These are phyloP conservation scores for Rhytidhysteron rufulum DNA, from an alignment of 2,329 filamentous ascomycete species.

Conservation along the genomic window DNA sequence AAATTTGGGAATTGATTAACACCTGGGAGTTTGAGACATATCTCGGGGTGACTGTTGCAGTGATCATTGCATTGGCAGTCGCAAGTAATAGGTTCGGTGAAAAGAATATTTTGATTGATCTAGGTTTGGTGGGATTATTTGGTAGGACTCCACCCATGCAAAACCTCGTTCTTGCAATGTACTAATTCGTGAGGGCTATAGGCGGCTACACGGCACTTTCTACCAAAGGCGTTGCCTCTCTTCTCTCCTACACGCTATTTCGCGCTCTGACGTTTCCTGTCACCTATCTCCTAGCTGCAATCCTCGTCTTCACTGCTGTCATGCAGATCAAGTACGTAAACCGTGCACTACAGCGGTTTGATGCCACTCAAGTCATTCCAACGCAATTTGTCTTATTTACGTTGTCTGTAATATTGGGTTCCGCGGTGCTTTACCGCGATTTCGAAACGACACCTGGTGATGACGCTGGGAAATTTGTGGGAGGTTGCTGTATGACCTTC, in stretches of 20 bases:
- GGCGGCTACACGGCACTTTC: slow-evolving; percentile 95
- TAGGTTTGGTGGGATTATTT: slow-evolving; percentile 89
- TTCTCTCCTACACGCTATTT: slow-evolving; percentile 87
- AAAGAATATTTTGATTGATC: slow-evolving; percentile 82
- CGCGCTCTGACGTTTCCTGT: slow-evolving; percentile 87
- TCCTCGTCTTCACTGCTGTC: slow-evolving; percentile 79
- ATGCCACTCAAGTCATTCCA: slow-evolving; percentile 96
- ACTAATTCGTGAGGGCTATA: slow-evolving; percentile 34
- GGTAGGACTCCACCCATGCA: slow-evolving; percentile 52
- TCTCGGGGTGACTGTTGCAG: slow-evolving; percentile 66
- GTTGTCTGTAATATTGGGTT: slow-evolving; percentile 89
- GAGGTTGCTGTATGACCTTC: slow-evolving; percentile 88
- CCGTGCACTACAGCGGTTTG: slow-evolving; percentile 82
- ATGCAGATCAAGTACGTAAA: slow-evolving; percentile 99
- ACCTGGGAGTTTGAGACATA: slow-evolving; percentile 90
- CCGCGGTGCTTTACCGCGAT: slow-evolving; percentile 88
- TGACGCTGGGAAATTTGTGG: slow-evolving; percentile 79
- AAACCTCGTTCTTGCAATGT: slow-evolving; percentile 8
- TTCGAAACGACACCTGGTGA: slow-evolving; percentile 77
- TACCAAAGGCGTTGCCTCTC: slow-evolving; percentile 93
- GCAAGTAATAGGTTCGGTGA: slow-evolving; percentile 80
- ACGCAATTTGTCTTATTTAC: slow-evolving; percentile 98
- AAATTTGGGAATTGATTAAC: slow-evolving; percentile 86
- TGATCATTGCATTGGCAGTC: slow-evolving; percentile 78
- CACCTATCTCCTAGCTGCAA: slow-evolving; percentile 76